Evolutionary conservation across 768 basidiomycete species (phyloP), one percentile per base, ranked within the genome.

Genomic region (Boletus sp.): DNA sequence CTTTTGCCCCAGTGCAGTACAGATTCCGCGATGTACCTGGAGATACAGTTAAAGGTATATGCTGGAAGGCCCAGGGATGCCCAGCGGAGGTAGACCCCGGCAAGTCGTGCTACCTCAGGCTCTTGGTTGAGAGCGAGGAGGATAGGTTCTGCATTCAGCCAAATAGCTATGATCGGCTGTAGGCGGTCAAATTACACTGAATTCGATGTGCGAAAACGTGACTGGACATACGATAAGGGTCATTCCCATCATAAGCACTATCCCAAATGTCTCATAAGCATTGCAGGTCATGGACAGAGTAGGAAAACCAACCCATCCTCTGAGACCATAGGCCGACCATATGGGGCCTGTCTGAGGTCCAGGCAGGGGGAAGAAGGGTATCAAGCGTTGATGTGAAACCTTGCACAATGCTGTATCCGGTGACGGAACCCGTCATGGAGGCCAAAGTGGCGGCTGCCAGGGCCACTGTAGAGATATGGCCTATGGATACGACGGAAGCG

Each of bases 281-380:
- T 46, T 45, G 37, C 36, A 10, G 15, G 24, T 30, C 29, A 54
- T 37, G 24, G 20, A 3, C 2, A 47, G 20, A 29, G 32, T 24
- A 30, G 18, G 15, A 20, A 44, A 52, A 77, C 86, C 45, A 61
- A 89, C 89, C 76, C 90, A 92, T 94, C 60, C 94, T 78, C 70
- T 95, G 93, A 9, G 89, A 73, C 94, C 94, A 96, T 8, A 96
- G 78, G 7, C 94, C 94, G 11, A 98, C 92, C 11, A 92, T 78
- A 15, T 87, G 75, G 0, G 94, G 96, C 32, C 87, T 85, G 1
- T 85, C 68, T 4, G 93, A 94, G 0, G 97, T 95, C 94, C 92
- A 99, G 15, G 96, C 94, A 39, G 92, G 85, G 1, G 97, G 96
- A 9, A 98, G 83, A 64, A 99, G 81, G 0, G 95, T 95, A 70